Evolutionary conservation across 345 rosid genomes (phyloP).

Genomic region (Jatropha curcas): DNA sequence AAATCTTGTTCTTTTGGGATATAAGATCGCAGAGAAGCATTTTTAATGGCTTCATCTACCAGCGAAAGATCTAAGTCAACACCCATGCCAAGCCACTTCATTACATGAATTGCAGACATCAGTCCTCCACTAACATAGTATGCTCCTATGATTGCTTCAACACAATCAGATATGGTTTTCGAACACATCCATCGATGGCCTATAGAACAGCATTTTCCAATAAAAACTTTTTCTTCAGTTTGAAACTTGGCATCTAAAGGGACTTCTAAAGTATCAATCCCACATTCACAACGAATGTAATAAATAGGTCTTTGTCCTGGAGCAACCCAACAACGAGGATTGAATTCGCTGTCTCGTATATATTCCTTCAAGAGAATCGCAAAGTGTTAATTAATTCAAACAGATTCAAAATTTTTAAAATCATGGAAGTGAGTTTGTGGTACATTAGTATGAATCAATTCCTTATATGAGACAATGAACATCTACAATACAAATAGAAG

Average conservation of each 20-base stretch:
- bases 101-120: slow-evolving; percentile 53
- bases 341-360: slow-evolving; percentile 72
- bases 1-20: slow-evolving; percentile 49
- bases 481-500: too few relatives aligned
- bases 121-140: slow-evolving; percentile 73
- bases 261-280: slow-evolving; percentile 61
- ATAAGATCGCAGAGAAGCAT: slow-evolving; percentile 47
- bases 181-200: slow-evolving; percentile 92
- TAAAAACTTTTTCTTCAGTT: slow-evolving; percentile 47
- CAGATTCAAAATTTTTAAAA: background rate
- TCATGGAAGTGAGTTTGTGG: background rate
- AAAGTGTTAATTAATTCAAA: background rate
- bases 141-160: slow-evolving; percentile 84
- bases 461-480: too few relatives aligned
- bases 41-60: slow-evolving; percentile 46
- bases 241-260: slow-evolving; percentile 64
- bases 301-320: slow-evolving; percentile 66
- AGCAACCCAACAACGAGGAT: slow-evolving; percentile 90
- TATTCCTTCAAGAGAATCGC: slow-evolving; percentile 51
- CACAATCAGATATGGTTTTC: slow-evolving; percentile 81
- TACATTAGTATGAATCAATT: background rate
- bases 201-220: slow-evolving; percentile 65
- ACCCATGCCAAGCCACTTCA: slow-evolving; percentile 81
- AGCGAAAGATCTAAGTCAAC: slow-evolving; percentile 47
- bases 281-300: slow-evolving; percentile 65